Conservation (phyloP, 306 rosid genomes). For the Castanopsis chinensis region DNA sequence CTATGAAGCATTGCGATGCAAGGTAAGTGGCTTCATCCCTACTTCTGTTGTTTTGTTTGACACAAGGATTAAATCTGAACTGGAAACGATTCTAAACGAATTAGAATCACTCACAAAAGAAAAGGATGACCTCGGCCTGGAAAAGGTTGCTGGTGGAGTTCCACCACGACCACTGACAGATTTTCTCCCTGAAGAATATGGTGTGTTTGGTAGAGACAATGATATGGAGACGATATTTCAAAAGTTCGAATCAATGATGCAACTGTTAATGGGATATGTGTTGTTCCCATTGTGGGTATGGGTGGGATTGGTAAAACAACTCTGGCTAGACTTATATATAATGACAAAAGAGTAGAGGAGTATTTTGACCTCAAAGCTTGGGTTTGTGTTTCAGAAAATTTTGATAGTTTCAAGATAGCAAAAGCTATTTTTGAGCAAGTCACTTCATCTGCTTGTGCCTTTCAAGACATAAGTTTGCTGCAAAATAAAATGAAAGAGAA, state of each 20-base stretch:
- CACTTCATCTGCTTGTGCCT: too few species aligned
- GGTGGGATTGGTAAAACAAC: slow-evolving; percentile 23
- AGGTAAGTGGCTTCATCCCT: slow-evolving; percentile 5
- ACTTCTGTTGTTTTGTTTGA: not conserved
- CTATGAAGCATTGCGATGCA: not conserved
- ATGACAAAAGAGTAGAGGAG: slow-evolving; percentile 5
- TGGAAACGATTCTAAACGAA: too few species aligned
- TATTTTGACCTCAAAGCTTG: not conserved
- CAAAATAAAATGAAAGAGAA: too few species aligned
- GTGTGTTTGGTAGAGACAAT: slow-evolving; percentile 14
- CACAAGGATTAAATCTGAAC: too few species aligned
- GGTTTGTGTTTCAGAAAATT: slow-evolving; percentile 20
- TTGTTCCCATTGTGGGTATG: slow-evolving; percentile 21
- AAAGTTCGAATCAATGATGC: not conserved
- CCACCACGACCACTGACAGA: not conserved
- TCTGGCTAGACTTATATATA: slow-evolving; percentile 10
- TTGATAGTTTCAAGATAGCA: not conserved
- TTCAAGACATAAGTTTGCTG: too few species aligned
- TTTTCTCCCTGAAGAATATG: not conserved
- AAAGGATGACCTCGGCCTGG: too few species aligned
- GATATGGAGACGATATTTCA: not conserved
- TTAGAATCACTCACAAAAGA: too few species aligned
- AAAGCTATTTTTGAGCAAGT: slow-evolving; percentile 1
- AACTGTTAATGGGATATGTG: not conserved
- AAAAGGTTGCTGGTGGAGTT: too few species aligned